Evolutionary conservation across 1,284 basidiomycete species (phyloP).

Genomic region (Ustilago sp.): DNA sequence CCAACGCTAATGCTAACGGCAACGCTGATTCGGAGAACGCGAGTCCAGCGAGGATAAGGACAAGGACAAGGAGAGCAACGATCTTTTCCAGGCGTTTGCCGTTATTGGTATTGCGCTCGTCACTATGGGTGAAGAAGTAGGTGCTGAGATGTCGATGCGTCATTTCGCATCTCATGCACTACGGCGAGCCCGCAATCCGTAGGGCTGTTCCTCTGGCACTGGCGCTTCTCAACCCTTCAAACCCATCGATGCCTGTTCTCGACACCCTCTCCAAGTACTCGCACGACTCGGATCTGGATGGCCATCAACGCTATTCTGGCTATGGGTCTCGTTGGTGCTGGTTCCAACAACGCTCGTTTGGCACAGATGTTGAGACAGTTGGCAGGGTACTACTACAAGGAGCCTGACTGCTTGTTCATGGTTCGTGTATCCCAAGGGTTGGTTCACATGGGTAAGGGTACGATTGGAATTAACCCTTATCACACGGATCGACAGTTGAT

Average conservation of each 20-base stretch:
- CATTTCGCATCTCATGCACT: slow-evolving; percentile 80
- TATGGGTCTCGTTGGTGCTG: slow-evolving; percentile 98
- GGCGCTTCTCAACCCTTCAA: slow-evolving; percentile 92
- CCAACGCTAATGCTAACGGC: slow-evolving; percentile 28
- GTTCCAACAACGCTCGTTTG: slow-evolving; percentile 96
- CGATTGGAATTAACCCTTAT: slow-evolving; percentile 97
- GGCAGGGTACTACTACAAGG: slow-evolving; percentile 96
- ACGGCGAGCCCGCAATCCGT: slow-evolving; percentile 92
- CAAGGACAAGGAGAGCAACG: slow-evolving; percentile 75
- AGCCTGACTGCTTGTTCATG: slow-evolving; percentile 96
- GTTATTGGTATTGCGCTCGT: slow-evolving; percentile 94
- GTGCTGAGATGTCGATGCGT: slow-evolving; percentile 81
- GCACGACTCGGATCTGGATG: slow-evolving; percentile 93
- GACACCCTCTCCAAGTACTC: slow-evolving; percentile 99
- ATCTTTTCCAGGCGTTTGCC: slow-evolving; percentile 92
- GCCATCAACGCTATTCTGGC: slow-evolving; percentile 97
- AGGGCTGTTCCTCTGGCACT: slow-evolving; percentile 95
- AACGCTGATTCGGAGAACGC: slow-evolving; percentile 35
- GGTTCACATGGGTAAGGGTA: slow-evolving; percentile 99
- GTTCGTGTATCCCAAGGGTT: slow-evolving; percentile 95
- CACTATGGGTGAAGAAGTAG: slow-evolving; percentile 98
- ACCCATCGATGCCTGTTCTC: slow-evolving; percentile 93
- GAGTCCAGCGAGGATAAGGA: slow-evolving; percentile 28
- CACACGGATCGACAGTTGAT: slow-evolving; percentile 92
- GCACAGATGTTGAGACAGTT: slow-evolving; percentile 97